A percentile compares a stretch with the other conserved stretches of the same genome.
These are phyloP conservation scores for Aspergillus pseudoterreus DNA, from an alignment of 2,329 filamentous ascomycete genomes.

Conservation along the genomic window DNA sequence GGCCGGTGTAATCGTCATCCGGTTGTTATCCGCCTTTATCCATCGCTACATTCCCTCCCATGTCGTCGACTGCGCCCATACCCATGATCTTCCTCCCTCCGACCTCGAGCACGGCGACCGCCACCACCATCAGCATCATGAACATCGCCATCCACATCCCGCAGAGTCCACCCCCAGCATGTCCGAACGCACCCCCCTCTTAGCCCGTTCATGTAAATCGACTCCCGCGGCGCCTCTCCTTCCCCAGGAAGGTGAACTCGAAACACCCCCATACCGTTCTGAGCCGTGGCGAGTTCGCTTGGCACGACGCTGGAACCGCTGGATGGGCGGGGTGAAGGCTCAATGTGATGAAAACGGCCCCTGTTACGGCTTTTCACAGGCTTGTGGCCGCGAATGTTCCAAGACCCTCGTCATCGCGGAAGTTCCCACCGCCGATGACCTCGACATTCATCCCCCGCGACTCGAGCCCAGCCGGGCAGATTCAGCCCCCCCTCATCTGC, in stretches of 20 bases:
- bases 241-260: conserved; percentile 10
- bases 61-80: conserved; percentile 48
- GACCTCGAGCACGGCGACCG: conserved; percentile 31
- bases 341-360: conserved; percentile 56
- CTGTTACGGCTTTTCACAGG: conserved; percentile 60
- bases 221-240: conserved; percentile 16
- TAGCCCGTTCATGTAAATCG: conserved; percentile 21
- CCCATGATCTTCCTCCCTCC: conserved; percentile 34
- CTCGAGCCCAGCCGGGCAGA: background rate
- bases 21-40: conserved; percentile 41
- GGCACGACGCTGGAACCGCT: conserved; percentile 42
- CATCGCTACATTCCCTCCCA: conserved; percentile 49
- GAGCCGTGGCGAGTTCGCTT: conserved; percentile 35
- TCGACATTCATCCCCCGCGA: conserved; percentile 9
- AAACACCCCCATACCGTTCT: conserved; percentile 15
- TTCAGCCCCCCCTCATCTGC: background rate
- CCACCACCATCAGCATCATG: conserved; percentile 21
- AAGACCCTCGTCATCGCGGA: conserved; percentile 37
- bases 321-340: conserved; percentile 49
- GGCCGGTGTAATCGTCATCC: conserved; percentile 46
- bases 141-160: conserved; percentile 3
- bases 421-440: conserved; percentile 12
- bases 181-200: conserved; percentile 29
- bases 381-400: conserved; percentile 60
- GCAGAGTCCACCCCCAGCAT: conserved; percentile 11